phyloP scores from a whole-genome alignment of 2,329 filamentous ascomycete genomes.

The Colletotrichum tofieldiae region DNA sequence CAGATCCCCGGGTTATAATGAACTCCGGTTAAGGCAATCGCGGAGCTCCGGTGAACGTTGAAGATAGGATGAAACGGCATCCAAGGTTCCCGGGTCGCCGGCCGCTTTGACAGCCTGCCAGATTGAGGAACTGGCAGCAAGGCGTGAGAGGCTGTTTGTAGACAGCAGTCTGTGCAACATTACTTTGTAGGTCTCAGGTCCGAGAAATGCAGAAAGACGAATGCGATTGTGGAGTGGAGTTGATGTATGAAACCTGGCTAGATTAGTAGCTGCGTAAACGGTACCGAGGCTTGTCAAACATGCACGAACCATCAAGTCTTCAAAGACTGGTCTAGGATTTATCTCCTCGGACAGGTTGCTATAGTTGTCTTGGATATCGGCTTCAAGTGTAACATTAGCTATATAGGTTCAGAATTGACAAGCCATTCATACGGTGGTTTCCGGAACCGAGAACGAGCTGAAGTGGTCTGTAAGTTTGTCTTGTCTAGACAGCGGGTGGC shows the following conservation, averaged over 20 bases:
- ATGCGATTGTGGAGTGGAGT: too few species aligned
- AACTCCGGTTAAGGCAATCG: conserved; percentile 5
- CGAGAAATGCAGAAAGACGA: not conserved
- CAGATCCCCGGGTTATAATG: not conserved
- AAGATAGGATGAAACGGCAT: conserved; percentile 24
- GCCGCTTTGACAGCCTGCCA: conserved; percentile 5
- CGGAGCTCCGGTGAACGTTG: conserved; percentile 29
- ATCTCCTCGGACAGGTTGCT: not conserved
- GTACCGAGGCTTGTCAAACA: not conserved
- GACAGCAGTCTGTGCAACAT: not conserved
- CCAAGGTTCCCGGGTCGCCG: not conserved
- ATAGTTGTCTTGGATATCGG: not conserved
- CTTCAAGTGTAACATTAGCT: not conserved
- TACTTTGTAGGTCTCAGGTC: not conserved
- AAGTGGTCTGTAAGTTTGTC: too few species aligned
- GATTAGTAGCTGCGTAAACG: too few species aligned
- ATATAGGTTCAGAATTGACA: not conserved
- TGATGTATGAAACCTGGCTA: too few species aligned
- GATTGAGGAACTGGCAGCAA: conserved; percentile 4
- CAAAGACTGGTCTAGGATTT: not conserved
- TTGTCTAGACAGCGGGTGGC: too few species aligned
- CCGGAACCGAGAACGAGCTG: too few species aligned
- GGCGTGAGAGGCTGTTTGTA: not conserved
- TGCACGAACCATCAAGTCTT: not conserved
- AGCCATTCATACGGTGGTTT: too few species aligned